phyloP scores from a whole-genome alignment of 202 grass and related monocot genomes.

The Hordeum pubiflorum region DNA sequence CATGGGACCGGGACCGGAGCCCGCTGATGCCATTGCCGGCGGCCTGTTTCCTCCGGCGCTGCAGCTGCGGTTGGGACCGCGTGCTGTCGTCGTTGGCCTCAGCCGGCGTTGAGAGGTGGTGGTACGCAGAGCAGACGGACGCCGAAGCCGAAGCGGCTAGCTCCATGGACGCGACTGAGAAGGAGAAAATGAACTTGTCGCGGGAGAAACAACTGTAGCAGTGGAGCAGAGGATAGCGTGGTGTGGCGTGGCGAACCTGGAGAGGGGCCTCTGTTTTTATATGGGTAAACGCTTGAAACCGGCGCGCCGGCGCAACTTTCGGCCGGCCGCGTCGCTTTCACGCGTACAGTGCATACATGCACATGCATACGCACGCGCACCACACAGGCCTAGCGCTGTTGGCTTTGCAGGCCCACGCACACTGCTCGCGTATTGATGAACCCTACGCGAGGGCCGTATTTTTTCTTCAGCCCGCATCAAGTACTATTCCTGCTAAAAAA shows the following conservation, averaged over 20 bases:
- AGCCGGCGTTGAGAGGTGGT: constrained; percentile 4
- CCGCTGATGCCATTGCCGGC: constrained; percentile 21
- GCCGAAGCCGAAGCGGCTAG: constrained; percentile 15
- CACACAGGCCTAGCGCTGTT: no score
- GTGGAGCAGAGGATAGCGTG: not conserved
- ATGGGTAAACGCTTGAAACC: not conserved
- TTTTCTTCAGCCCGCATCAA: no score
- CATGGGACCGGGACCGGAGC: constrained; percentile 44
- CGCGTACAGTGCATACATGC: no score
- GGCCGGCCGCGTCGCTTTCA: no score
- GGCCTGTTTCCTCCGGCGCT: not conserved
- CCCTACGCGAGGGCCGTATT: no score
- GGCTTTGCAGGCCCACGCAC: no score
- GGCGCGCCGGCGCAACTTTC: no score
- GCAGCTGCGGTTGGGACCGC: not conserved
- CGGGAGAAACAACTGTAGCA: not conserved
- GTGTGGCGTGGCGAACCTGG: not conserved
- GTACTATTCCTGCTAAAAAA: no score
- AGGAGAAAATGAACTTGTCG: not conserved
- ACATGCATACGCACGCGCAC: no score
- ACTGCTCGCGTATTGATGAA: no score
- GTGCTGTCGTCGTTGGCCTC: not conserved
- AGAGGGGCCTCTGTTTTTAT: constrained; percentile 15
- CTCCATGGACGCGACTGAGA: constrained; percentile 24
- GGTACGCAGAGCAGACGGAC: constrained; percentile 32